phyloP scores from a whole-genome alignment of 164 flowering plant species.

The Dillenia turbinata region DNA sequence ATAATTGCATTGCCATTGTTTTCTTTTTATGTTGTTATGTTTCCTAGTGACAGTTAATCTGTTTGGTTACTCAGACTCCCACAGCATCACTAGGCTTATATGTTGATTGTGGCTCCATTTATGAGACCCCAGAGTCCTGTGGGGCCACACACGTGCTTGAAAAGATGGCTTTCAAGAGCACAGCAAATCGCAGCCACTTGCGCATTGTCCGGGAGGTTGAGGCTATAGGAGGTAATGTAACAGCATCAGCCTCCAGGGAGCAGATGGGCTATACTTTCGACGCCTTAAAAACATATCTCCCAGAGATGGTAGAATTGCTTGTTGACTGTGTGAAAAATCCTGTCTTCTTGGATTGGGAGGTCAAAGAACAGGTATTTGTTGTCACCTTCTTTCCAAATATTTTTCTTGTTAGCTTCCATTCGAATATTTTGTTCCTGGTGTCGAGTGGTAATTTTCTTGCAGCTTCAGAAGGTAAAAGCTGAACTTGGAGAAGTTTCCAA shows the following conservation, averaged over 20 bases:
- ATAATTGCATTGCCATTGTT: neutral
- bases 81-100: slow-evolving; percentile 64
- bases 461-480: slow-evolving; percentile 68
- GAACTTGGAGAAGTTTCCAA: slow-evolving; percentile 64
- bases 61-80: slow-evolving; percentile 32
- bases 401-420: too few species aligned
- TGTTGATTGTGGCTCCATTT: slow-evolving; percentile 67
- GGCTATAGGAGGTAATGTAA: slow-evolving; percentile 68
- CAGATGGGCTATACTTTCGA: slow-evolving; percentile 69
- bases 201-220: slow-evolving; percentile 78
- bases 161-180: slow-evolving; percentile 77
- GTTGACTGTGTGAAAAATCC: slow-evolving; percentile 72
- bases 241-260: slow-evolving; percentile 66
- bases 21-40: neutral
- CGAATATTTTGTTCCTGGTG: slow-evolving; percentile 61
- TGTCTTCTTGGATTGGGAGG: slow-evolving; percentile 70
- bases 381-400: neutral
- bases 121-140: slow-evolving; percentile 43
- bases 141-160: slow-evolving; percentile 72
- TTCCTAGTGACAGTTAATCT: too few species aligned
- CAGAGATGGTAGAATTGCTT: slow-evolving; percentile 70
- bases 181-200: slow-evolving; percentile 64
- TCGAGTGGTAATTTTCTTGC: slow-evolving; percentile 31
- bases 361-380: slow-evolving; percentile 65
- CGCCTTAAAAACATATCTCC: slow-evolving; percentile 63